These are phyloP conservation scores for Cucumis melo DNA, from an alignment of 306 rosid species.

Conservation along the genomic window DNA sequence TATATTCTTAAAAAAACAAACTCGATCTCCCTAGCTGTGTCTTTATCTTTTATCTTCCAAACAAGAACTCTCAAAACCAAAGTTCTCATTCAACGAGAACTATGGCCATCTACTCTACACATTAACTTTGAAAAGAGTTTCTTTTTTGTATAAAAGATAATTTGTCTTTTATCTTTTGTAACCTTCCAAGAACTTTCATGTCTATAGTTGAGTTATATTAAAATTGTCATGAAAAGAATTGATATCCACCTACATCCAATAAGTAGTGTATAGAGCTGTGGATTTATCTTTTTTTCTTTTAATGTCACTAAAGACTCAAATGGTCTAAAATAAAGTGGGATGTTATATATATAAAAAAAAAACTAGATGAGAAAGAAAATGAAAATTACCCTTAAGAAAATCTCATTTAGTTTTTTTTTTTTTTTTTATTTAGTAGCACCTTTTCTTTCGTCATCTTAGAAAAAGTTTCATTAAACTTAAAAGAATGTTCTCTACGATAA, in stretches of 20 bases:
- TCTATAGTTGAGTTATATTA: neutral
- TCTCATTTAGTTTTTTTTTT: too few relatives aligned
- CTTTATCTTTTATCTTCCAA: neutral
- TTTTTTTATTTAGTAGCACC: too few relatives aligned
- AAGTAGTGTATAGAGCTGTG: neutral
- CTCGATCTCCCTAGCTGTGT: neutral
- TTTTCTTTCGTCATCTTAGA: too few relatives aligned
- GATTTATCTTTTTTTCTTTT: too few relatives aligned
- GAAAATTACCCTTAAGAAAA: too few relatives aligned
- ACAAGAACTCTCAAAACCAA: neutral
- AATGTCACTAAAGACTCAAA: too few relatives aligned
- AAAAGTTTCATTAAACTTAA: too few relatives aligned
- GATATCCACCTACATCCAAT: neutral
- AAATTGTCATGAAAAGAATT: neutral
- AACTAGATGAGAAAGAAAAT: too few relatives aligned
- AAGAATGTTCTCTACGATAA: too few relatives aligned
- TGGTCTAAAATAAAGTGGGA: neutral
- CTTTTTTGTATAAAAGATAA: neutral
- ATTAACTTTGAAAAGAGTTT: neutral
- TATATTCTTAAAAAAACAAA: neutral
- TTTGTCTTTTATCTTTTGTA: neutral
- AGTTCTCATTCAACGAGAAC: neutral
- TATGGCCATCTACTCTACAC: neutral
- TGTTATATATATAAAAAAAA: too few relatives aligned
- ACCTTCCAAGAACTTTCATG: neutral